Conservation (phyloP, 1,139 yeast genomes). For the Wickerhamomyces sp. region DNA sequence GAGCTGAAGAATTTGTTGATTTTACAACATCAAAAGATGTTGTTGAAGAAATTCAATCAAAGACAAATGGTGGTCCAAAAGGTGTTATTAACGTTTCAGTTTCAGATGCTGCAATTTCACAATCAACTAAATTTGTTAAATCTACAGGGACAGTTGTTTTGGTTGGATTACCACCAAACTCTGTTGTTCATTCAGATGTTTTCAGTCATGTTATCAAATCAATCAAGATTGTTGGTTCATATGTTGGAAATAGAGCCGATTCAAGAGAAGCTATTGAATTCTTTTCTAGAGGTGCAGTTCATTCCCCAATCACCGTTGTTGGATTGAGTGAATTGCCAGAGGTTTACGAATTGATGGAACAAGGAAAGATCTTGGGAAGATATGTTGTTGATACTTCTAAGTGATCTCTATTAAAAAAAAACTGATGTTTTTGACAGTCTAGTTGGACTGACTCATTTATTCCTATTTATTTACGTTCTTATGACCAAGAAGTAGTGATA, state of each 20-base stretch:
- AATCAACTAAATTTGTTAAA: conserved; percentile 66
- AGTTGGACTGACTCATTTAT: too few relatives aligned
- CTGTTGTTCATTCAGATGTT: conserved; percentile 56
- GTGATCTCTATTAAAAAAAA: too few relatives aligned
- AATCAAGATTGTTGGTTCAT: conserved; percentile 64
- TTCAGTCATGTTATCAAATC: conserved; percentile 64
- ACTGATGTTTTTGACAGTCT: too few relatives aligned
- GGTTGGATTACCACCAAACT: conserved; percentile 77
- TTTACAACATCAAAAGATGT: conserved; percentile 49
- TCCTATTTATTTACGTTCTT: too few relatives aligned
- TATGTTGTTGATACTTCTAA: conserved; percentile 31
- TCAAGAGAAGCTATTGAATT: conserved; percentile 74
- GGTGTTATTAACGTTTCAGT: conserved; percentile 78
- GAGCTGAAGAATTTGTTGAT: conserved; percentile 71
- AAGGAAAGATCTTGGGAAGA: conserved; percentile 71
- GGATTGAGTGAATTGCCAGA: conserved; percentile 56
- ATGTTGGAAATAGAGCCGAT: conserved; percentile 79
- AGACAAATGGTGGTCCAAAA: conserved; percentile 72
- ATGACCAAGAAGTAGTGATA: too few relatives aligned
- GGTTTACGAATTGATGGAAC: conserved; percentile 63
- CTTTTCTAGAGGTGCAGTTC: conserved; percentile 63
- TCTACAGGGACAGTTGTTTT: conserved; percentile 73
- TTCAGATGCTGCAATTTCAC: conserved; percentile 65
- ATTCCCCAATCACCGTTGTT: conserved; percentile 62
- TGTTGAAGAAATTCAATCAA: conserved; percentile 46